A percentile compares a stretch with the other conserved stretches of the same genome.
phyloP scores from a whole-genome alignment of 2,329 filamentous ascomycete species.

The Endothia cerciana region DNA sequence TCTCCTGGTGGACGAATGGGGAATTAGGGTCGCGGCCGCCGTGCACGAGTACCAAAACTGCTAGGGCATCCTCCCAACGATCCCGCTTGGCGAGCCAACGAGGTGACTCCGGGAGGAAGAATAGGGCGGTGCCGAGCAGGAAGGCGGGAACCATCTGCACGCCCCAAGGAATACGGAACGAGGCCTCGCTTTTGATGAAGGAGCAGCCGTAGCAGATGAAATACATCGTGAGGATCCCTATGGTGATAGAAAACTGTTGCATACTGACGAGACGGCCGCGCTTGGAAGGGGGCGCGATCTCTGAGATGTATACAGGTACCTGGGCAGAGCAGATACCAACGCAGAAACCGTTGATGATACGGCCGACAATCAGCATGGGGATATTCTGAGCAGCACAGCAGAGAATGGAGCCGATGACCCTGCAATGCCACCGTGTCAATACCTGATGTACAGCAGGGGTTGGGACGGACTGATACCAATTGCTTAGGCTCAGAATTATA shows the following conservation, averaged over 20 bases:
- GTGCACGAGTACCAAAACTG: constrained; percentile 60
- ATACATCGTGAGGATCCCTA: constrained; percentile 53
- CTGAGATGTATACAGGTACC: constrained; percentile 72
- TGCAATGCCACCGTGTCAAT: constrained; percentile 31
- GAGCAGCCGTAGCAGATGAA: constrained; percentile 53
- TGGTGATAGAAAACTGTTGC: constrained; percentile 52
- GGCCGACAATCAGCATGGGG: constrained; percentile 66
- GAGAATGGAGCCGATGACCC: constrained; percentile 53
- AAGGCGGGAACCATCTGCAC: constrained; percentile 51
- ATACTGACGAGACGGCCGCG: constrained; percentile 48
- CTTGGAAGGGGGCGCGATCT: constrained; percentile 57
- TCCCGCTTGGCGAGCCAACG: constrained; percentile 56
- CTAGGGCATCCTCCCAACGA: constrained; percentile 49
- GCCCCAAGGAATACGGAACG: constrained; percentile 56
- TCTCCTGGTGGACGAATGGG: constrained; percentile 68
- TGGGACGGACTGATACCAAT: no score
- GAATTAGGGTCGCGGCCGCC: constrained; percentile 66
- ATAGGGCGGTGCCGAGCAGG: constrained; percentile 46
- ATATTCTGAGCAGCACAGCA: constrained; percentile 51
- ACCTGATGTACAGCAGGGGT: no score
- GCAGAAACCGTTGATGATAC: constrained; percentile 71
- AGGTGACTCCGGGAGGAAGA: constrained; percentile 53
- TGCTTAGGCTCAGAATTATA: no score
- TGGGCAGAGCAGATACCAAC: constrained; percentile 76
- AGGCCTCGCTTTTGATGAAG: constrained; percentile 44